A percentile compares a stretch with the other conserved stretches of the same genome.
phyloP scores from a whole-genome alignment of 163 green algal species.

The Volvox carteri region DNA sequence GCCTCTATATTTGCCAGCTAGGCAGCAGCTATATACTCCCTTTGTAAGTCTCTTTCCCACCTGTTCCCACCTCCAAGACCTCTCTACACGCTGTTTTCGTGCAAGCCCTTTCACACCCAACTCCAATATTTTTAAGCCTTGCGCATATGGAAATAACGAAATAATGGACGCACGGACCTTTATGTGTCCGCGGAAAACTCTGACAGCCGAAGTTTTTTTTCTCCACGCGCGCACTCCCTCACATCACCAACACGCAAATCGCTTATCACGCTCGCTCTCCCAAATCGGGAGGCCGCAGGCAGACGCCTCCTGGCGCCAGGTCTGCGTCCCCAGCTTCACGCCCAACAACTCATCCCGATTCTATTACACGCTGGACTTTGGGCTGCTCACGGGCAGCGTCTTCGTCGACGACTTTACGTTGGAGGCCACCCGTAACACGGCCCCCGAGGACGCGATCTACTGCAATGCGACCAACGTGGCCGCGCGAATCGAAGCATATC shows the following conservation, averaged over 20 bases:
- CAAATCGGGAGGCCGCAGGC: background rate
- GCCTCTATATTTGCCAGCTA: no score
- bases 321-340: background rate
- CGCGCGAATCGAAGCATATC: background rate
- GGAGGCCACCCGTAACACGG: background rate
- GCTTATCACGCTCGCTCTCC: background rate
- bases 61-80: no score
- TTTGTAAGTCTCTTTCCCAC: background rate
- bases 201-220: background rate
- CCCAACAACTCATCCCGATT: background rate
- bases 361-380: constrained; percentile 13
- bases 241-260: background rate
- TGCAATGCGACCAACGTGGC: constrained; percentile 2
- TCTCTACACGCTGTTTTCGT: no score
- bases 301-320: background rate
- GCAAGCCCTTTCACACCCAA: background rate
- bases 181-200: background rate
- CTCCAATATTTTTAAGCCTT: background rate
- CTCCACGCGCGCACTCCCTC: background rate
- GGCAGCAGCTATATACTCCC: no score
- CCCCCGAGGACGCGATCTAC: background rate
- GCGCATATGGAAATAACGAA: background rate
- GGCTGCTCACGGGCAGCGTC: background rate
- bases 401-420: constrained; percentile 19
- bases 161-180: background rate